Percentiles rank a stretch among this genome's conserved stretches.
Conservation (phyloP, 164 flowering plant species). For the Buxus sempervirens region DNA sequence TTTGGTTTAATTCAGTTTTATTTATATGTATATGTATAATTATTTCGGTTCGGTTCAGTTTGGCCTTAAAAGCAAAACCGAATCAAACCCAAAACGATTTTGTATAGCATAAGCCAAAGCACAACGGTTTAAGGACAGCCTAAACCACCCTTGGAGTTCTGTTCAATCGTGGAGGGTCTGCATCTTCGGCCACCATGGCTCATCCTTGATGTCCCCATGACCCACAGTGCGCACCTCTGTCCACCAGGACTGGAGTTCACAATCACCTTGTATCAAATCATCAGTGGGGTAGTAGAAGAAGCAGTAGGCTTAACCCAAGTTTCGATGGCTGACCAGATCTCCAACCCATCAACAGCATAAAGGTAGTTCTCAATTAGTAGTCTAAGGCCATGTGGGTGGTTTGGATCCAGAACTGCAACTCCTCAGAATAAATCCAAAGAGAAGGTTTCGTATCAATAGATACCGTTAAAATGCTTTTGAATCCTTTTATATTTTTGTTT, state of each 20-base stretch:
- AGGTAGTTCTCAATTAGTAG: conserved; percentile 83
- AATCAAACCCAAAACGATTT: too few species aligned
- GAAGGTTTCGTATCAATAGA: background rate
- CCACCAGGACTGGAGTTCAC: conserved; percentile 91
- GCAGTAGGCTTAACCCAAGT: conserved; percentile 76
- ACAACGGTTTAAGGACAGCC: too few species aligned
- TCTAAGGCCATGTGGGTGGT: conserved; percentile 49
- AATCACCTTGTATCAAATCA: conserved; percentile 39
- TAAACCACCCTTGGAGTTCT: too few species aligned
- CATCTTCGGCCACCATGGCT: conserved; percentile 81
- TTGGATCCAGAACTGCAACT: conserved; percentile 56
- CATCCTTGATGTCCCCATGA: conserved; percentile 73
- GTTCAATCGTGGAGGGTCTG: conserved; percentile 44
- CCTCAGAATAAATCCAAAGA: conserved; percentile 47
- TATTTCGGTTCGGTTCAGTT: too few species aligned
- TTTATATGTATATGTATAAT: too few species aligned
- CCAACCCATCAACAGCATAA: conserved; percentile 79
- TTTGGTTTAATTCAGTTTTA: too few species aligned
- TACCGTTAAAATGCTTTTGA: too few species aligned
- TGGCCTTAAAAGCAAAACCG: too few species aligned
- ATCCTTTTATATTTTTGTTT: background rate
- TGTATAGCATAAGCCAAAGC: too few species aligned
- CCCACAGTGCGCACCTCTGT: conserved; percentile 56
- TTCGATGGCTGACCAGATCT: conserved; percentile 81
- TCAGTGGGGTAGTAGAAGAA: conserved; percentile 57